A percentile compares a stretch with the other conserved stretches of the same genome.
Evolutionary conservation across 495 filamentous ascomycete species (phyloP).

Genomic region (Podospora fimiseda): DNA sequence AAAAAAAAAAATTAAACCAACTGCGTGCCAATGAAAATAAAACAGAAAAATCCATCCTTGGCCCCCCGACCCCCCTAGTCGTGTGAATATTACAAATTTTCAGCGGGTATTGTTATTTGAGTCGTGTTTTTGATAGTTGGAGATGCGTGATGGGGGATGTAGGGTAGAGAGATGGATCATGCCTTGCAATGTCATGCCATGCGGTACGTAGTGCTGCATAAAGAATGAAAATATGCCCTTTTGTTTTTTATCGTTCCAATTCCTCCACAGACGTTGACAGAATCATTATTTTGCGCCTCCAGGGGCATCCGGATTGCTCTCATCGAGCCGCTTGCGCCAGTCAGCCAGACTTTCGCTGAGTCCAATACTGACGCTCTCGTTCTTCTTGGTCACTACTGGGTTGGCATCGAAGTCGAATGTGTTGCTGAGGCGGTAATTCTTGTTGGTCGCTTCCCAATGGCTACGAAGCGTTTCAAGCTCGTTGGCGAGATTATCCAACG

Average conservation of each 20-base stretch:
- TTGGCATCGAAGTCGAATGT: slow-evolving; percentile 72
- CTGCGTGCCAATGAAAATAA: too few relatives aligned
- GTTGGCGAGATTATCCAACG: slow-evolving; percentile 81
- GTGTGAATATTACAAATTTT: too few relatives aligned
- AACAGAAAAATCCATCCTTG: too few relatives aligned
- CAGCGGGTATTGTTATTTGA: too few relatives aligned
- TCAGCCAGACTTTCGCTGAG: slow-evolving; percentile 66
- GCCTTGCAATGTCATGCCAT: not conserved
- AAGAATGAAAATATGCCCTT: not conserved
- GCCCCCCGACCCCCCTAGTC: too few relatives aligned
- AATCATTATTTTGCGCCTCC: slow-evolving; percentile 13
- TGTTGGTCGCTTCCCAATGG: slow-evolving; percentile 94
- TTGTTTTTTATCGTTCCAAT: slow-evolving; percentile 2
- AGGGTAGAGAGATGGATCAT: too few relatives aligned
- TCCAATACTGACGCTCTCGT: slow-evolving; percentile 34
- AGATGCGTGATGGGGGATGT: too few relatives aligned
- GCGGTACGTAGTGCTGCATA: not conserved
- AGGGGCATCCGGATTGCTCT: slow-evolving; percentile 17
- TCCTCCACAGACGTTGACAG: not conserved
- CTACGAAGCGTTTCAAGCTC: slow-evolving; percentile 83
- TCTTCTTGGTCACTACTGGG: slow-evolving; percentile 46
- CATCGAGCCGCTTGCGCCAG: slow-evolving; percentile 68
- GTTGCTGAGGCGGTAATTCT: slow-evolving; percentile 83
- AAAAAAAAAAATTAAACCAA: too few relatives aligned
- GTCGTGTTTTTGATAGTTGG: too few relatives aligned